These are phyloP conservation scores for Zygosaccharomyces bisporus DNA, from an alignment of 805 yeast species.

Conservation along the genomic window DNA sequence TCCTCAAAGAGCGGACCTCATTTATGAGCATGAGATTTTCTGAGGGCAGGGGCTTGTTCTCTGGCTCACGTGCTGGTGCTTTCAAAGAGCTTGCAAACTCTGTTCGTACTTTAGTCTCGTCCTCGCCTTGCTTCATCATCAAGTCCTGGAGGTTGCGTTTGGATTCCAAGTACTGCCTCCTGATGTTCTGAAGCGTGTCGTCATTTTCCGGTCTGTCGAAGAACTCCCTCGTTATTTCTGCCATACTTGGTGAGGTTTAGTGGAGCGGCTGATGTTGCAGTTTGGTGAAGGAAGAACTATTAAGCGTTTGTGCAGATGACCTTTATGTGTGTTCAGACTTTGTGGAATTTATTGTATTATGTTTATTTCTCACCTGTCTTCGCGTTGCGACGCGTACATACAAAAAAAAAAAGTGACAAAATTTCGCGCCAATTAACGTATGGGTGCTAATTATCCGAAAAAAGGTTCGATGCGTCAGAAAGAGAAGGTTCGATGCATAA, in stretches of 20 bases:
- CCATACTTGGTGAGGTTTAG: background rate
- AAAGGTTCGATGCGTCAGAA: background rate
- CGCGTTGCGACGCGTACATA: background rate
- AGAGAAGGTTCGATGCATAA: background rate
- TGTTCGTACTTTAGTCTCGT: conserved; percentile 10
- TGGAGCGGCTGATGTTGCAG: no score
- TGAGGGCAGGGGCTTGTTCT: conserved; percentile 5
- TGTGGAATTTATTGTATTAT: no score
- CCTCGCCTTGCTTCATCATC: conserved; percentile 17
- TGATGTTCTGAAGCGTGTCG: conserved; percentile 31
- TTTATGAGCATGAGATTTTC: conserved; percentile 13
- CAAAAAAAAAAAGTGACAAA: background rate
- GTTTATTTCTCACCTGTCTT: background rate
- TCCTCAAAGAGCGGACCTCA: conserved; percentile 21
- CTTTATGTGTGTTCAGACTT: background rate
- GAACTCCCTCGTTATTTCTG: conserved; percentile 15
- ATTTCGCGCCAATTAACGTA: background rate
- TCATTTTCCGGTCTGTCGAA: conserved; percentile 27
- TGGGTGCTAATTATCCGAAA: background rate
- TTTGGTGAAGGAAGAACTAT: no score
- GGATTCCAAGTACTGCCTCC: conserved; percentile 30
- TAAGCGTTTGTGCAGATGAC: no score
- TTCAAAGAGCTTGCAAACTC: conserved; percentile 9
- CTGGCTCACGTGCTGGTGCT: conserved; percentile 9
- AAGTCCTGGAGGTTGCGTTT: conserved; percentile 27